Conservation (phyloP, 2,329 filamentous ascomycete genomes). For the Ceratocystis ficicola region DNA sequence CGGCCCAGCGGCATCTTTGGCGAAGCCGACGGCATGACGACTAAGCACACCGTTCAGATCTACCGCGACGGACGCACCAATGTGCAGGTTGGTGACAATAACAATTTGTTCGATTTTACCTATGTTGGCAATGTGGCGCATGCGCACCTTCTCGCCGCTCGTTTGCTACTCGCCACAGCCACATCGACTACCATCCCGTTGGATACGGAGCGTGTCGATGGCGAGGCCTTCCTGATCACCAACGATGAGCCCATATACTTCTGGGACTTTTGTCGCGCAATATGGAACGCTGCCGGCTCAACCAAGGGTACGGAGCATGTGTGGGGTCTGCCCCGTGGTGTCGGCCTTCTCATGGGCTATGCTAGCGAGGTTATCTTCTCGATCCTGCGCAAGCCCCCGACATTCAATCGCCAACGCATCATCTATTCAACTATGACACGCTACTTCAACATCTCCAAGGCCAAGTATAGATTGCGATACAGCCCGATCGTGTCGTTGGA, state of each 20-base stretch:
- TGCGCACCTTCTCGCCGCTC: conserved; percentile 69
- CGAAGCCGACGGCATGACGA: conserved; percentile 68
- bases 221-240: conserved; percentile 80
- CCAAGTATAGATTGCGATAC: conserved; percentile 58
- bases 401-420: conserved; percentile 48
- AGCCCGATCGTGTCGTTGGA: conserved; percentile 52
- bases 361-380: conserved; percentile 41
- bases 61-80: conserved; percentile 56
- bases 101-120: conserved; percentile 53
- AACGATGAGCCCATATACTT: conserved; percentile 84
- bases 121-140: conserved; percentile 55
- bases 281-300: conserved; percentile 56
- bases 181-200: conserved; percentile 48
- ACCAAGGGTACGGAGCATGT: conserved; percentile 41
- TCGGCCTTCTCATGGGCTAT: conserved; percentile 42
- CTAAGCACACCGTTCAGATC: conserved; percentile 61
- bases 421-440: conserved; percentile 61
- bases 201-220: conserved; percentile 63
- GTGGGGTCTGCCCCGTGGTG: conserved; percentile 41
- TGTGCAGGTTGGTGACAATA: conserved; percentile 65
- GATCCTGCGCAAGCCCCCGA: conserved; percentile 41
- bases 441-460: conserved; percentile 68
- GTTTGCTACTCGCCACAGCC: conserved; percentile 46
- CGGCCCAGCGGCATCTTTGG: conserved; percentile 85
- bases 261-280: conserved; percentile 71